phyloP scores from a whole-genome alignment of 352 stramenopile genomes.

The Pythium graminicola region DNA sequence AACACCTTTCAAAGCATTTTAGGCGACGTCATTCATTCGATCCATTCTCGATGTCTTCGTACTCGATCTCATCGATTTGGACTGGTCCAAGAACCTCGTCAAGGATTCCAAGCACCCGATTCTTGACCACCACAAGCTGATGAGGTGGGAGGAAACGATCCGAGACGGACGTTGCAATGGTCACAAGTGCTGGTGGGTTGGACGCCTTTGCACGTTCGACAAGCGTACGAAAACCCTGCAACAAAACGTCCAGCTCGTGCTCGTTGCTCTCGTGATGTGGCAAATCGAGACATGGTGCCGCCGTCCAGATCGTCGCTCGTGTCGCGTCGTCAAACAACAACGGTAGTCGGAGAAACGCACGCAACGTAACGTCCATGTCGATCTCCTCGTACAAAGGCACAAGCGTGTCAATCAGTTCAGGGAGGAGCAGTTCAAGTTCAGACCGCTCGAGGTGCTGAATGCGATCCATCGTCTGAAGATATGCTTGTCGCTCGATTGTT shows the following conservation, averaged over 20 bases:
- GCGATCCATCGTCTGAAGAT: slow-evolving; percentile 30
- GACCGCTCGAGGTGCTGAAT: slow-evolving; percentile 22
- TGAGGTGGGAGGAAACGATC: slow-evolving; percentile 67
- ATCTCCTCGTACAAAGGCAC: slow-evolving; percentile 29
- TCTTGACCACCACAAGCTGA: slow-evolving; percentile 45
- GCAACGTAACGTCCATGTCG: background rate
- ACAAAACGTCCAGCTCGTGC: slow-evolving; percentile 37
- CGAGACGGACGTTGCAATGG: slow-evolving; percentile 70
- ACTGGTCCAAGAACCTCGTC: slow-evolving; percentile 27
- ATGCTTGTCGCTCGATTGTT: slow-evolving; percentile 24
- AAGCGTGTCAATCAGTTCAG: slow-evolving; percentile 13
- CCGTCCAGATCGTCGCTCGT: slow-evolving; percentile 36
- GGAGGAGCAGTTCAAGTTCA: background rate
- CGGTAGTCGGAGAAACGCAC: background rate
- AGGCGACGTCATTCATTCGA: slow-evolving; percentile 22
- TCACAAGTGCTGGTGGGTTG: slow-evolving; percentile 59
- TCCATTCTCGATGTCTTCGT: slow-evolving; percentile 27
- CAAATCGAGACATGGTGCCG: slow-evolving; percentile 55
- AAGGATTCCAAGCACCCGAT: slow-evolving; percentile 44
- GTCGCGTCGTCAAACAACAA: slow-evolving; percentile 14
- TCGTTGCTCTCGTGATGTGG: slow-evolving; percentile 53
- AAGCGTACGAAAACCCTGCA: slow-evolving; percentile 13
- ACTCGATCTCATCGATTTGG: slow-evolving; percentile 41
- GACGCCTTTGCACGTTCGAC: slow-evolving; percentile 25
- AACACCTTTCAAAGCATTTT: slow-evolving; percentile 46